Base-by-base conservation (phyloP, 495 filamentous ascomycete species). In the Trichoderma gamsii region DNA sequence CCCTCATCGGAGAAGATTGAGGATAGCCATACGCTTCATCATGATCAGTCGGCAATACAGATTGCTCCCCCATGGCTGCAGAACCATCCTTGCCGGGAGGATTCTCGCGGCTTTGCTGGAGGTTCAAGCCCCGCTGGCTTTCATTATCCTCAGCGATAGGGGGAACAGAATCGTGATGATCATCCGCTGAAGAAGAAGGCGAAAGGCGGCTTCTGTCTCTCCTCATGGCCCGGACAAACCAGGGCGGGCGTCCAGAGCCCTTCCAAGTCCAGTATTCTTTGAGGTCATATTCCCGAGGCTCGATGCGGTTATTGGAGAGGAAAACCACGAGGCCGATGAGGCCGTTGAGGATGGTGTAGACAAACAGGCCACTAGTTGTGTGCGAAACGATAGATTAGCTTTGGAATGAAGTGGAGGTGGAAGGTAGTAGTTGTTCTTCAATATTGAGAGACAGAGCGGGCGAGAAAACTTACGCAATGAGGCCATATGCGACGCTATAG, bases 181-280 rank as follows among this genome's bases (percentile, higher is more conserved):
- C 44, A 13, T n/a, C n/a, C 4, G 29, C 29, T 29, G 29, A 29
- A 29, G 44, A 49, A 49, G 51, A 59, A 23, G 51, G 51, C 12
- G 51, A 21, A 49, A 11, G 2, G 44, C 23, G 51, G 51, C 21
- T 3, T 12, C 16, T 13, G 25, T 32, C 27, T n/a, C 13, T 44
- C 73, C 66, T 23, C 65, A 67, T 66, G 64, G 68, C 67, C 59
- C 71, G 75, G 64, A 80, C 49, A 61, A 73, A 64, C 79, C 79
- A 76, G 61, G 71, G 73, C 71, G 76, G 68, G 68, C 74, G 56
- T 35, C 74, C 72, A 0, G 71, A 72, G 11, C 77, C 70, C 67
- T 81, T 84, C 83, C 85, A 91, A 2, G 89, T 88, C 89, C 91
- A 93, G 35, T 86, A 86, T 63, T 93, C 89, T 67, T 90, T 90